Evolutionary conservation across 2,329 filamentous ascomycete genomes (phyloP).

Genomic region (Stemphylium lycopersici): DNA sequence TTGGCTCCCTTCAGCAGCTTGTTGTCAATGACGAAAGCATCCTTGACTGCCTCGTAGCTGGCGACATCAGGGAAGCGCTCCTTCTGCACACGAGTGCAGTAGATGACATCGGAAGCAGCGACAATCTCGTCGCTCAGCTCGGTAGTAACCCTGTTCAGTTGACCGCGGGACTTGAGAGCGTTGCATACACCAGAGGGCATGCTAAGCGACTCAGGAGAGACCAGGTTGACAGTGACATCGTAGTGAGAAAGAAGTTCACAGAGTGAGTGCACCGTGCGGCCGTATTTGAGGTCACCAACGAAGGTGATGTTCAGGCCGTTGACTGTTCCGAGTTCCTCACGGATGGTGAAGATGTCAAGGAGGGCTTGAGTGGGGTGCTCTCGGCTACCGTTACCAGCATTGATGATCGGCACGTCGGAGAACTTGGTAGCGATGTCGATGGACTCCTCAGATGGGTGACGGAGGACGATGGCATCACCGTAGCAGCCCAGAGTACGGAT

Average conservation of each 20-base stretch:
- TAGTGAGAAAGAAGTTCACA: conserved; percentile 95
- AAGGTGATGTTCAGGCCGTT: conserved; percentile 97
- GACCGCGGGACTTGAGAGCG: conserved; percentile 73
- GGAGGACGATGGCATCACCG: conserved; percentile 92
- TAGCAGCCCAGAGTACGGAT: conserved; percentile 94
- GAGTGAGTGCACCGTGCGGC: conserved; percentile 92
- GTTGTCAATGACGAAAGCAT: conserved; percentile 89
- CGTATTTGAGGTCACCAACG: conserved; percentile 89
- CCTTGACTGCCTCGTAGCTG: conserved; percentile 87
- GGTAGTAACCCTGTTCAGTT: conserved; percentile 77
- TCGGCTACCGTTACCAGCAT: conserved; percentile 92
- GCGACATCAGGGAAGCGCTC: conserved; percentile 85
- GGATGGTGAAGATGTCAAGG: conserved; percentile 96
- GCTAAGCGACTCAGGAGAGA: conserved; percentile 77
- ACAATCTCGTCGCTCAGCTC: conserved; percentile 86
- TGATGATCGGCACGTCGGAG: conserved; percentile 91
- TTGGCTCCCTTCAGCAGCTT: conserved; percentile 89
- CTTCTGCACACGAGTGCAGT: conserved; percentile 96
- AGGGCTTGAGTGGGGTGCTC: conserved; percentile 98
- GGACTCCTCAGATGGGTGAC: conserved; percentile 83
- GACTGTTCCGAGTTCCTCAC: conserved; percentile 94
- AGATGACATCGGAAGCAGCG: conserved; percentile 85
- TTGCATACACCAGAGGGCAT: conserved; percentile 78
- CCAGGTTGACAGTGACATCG: conserved; percentile 90
- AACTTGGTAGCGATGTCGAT: conserved; percentile 84